phyloP scores from a whole-genome alignment of 2,329 filamentous ascomycete species.

The Penicillium sp. region DNA sequence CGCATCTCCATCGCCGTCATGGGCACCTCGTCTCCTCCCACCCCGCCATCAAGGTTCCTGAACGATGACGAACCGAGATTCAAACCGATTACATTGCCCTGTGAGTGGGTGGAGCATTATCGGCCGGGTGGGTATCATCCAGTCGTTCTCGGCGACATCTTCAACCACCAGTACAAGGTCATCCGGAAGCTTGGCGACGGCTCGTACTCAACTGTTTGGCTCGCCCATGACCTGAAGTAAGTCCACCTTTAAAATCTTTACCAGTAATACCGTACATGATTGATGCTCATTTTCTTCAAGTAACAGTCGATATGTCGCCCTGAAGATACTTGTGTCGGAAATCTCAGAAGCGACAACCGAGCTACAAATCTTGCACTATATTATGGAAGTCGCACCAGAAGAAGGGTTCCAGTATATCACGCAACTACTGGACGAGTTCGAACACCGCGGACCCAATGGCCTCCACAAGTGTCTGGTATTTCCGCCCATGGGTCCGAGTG shows the following conservation, averaged over 20 bases:
- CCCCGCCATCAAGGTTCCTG: constrained; percentile 10
- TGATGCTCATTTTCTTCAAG: constrained; percentile 15
- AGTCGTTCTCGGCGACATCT: constrained; percentile 43
- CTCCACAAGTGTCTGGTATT: constrained; percentile 34
- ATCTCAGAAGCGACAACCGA: constrained; percentile 16
- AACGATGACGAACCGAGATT: constrained; percentile 16
- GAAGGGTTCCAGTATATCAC: constrained; percentile 16
- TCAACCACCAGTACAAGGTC: constrained; percentile 45
- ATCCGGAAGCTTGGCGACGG: constrained; percentile 50
- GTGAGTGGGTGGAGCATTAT: constrained; percentile 34
- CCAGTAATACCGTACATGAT: constrained; percentile 7
- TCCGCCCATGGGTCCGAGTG: constrained; percentile 33
- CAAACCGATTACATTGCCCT: constrained; percentile 20
- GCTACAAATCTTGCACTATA: constrained; percentile 20
- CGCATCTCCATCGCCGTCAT: constrained; percentile 10
- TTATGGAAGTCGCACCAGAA: constrained; percentile 17
- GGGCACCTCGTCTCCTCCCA: constrained; percentile 15
- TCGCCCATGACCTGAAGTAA: constrained; percentile 38
- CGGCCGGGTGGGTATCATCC: constrained; percentile 48
- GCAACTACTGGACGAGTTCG: constrained; percentile 28
- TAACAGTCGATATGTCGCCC: constrained; percentile 29
- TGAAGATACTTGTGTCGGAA: constrained; percentile 35
- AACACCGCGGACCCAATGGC: constrained; percentile 35
- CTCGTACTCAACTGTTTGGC: constrained; percentile 50
- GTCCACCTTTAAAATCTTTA: constrained; percentile 14